phyloP scores from a whole-genome alignment of 192 early-diverging fungal species.

The Funneliformis geosporum region DNA sequence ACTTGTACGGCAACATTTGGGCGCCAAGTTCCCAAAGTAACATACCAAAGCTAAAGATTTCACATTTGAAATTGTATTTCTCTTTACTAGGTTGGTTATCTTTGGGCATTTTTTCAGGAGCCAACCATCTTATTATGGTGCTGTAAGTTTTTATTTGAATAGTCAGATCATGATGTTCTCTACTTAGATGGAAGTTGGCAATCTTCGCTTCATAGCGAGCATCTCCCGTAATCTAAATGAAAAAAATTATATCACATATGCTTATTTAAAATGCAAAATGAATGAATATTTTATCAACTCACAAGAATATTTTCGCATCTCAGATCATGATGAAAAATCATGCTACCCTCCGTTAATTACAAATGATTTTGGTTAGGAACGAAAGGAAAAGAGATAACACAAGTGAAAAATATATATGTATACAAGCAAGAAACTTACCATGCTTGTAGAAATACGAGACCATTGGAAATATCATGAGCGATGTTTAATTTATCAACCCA shows the following conservation, averaged over 20 bases:
- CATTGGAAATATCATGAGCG: conserved; percentile 7
- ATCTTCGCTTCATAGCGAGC: conserved; percentile 6
- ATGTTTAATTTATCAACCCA: conserved; percentile 17
- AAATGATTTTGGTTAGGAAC: background rate
- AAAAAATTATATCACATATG: background rate
- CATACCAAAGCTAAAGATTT: conserved; percentile 16
- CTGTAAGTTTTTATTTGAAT: background rate
- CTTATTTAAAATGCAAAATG: background rate
- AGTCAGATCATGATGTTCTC: background rate
- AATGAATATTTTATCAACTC: background rate
- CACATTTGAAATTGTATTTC: conserved; percentile 18
- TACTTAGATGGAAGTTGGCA: conserved; percentile 13
- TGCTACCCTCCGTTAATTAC: background rate
- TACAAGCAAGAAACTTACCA: background rate
- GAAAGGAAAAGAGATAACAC: background rate
- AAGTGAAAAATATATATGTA: no score
- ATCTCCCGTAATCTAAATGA: conserved; percentile 10
- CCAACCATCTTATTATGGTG: conserved; percentile 12
- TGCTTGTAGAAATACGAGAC: conserved; percentile 17
- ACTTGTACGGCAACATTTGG: background rate
- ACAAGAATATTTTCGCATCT: conserved; percentile 27
- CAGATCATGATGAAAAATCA: conserved; percentile 21
- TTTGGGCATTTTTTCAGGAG: conserved; percentile 14
- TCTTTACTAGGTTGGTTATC: background rate
- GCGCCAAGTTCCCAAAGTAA: background rate